Percentiles rank a stretch among this genome's conserved stretches.
These are phyloP conservation scores for Fusarium pseudograminearum DNA, from an alignment of 2,329 filamentous ascomycete genomes.

Conservation along the genomic window DNA sequence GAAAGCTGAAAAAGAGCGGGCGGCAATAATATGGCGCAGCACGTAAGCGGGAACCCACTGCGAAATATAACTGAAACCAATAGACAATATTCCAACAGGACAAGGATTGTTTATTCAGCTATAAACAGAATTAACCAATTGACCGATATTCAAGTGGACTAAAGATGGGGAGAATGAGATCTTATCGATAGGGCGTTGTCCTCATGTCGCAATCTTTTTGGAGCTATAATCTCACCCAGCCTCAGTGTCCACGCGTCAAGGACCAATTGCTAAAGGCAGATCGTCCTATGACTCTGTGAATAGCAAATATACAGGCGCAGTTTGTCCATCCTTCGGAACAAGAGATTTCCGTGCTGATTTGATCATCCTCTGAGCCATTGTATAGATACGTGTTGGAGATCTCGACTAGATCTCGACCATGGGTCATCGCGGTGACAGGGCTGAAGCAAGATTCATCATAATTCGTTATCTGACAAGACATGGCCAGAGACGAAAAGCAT, in stretches of 20 bases:
- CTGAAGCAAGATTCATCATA: slow-evolving; percentile 16
- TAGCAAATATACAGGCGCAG: slow-evolving; percentile 12
- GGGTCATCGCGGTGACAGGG: slow-evolving; percentile 21
- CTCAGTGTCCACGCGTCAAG: slow-evolving; percentile 36
- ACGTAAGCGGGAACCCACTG: neutral
- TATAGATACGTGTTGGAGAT: neutral
- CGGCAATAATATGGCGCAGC: slow-evolving; percentile 1
- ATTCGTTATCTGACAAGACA: neutral
- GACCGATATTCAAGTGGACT: neutral
- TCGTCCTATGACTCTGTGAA: neutral
- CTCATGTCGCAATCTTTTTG: neutral
- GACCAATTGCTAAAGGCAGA: neutral
- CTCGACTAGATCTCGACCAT: slow-evolving; percentile 2
- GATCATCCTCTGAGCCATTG: neutral
- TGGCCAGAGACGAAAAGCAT: neutral
- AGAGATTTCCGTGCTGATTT: slow-evolving; percentile 13
- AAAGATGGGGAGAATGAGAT: neutral
- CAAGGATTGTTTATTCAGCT: neutral
- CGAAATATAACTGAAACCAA: neutral
- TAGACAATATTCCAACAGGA: neutral
- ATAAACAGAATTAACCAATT: neutral
- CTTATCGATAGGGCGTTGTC: slow-evolving; percentile 29
- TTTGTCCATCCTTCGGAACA: slow-evolving; percentile 8
- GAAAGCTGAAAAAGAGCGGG: neutral
- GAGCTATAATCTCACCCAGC: slow-evolving; percentile 34